phyloP scores from a whole-genome alignment of 2,329 filamentous ascomycete genomes.

The Sporothrix mexicana region DNA sequence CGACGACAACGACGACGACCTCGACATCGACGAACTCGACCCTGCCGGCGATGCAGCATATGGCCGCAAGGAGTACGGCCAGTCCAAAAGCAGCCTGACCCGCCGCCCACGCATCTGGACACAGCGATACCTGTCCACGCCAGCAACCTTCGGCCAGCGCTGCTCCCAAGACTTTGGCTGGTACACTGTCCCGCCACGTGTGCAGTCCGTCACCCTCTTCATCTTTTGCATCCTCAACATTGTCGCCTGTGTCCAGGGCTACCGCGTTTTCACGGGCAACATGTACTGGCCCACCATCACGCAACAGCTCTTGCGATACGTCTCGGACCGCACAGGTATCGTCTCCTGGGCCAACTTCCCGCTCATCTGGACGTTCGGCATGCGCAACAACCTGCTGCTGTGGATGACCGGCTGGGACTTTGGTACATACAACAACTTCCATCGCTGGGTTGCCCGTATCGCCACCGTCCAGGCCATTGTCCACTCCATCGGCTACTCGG shows the following conservation, averaged over 20 bases:
- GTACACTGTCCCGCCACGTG: constrained; percentile 39
- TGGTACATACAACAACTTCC: constrained; percentile 69
- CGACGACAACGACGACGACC: neutral
- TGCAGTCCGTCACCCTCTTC: constrained; percentile 36
- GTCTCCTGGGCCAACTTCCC: constrained; percentile 36
- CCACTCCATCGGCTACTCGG: constrained; percentile 65
- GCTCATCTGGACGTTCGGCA: constrained; percentile 58
- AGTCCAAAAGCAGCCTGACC: neutral
- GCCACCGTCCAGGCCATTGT: constrained; percentile 66
- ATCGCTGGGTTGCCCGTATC: constrained; percentile 69
- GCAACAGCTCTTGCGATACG: constrained; percentile 36
- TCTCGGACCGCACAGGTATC: constrained; percentile 39
- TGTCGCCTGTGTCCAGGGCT: constrained; percentile 33
- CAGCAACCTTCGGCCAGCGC: constrained; percentile 51
- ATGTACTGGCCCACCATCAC: constrained; percentile 34
- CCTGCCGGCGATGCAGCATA: neutral
- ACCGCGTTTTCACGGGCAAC: constrained; percentile 37
- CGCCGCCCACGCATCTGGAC: constrained; percentile 32
- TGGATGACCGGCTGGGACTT: constrained; percentile 74
- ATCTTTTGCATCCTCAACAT: constrained; percentile 35
- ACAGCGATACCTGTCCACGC: constrained; percentile 33
- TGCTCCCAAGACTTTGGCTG: constrained; percentile 53
- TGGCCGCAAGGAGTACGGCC: neutral
- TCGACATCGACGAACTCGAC: neutral
- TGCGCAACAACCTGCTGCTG: constrained; percentile 69